Conservation (phyloP, 306 rosid species). For the Hippophae tibetana region DNA sequence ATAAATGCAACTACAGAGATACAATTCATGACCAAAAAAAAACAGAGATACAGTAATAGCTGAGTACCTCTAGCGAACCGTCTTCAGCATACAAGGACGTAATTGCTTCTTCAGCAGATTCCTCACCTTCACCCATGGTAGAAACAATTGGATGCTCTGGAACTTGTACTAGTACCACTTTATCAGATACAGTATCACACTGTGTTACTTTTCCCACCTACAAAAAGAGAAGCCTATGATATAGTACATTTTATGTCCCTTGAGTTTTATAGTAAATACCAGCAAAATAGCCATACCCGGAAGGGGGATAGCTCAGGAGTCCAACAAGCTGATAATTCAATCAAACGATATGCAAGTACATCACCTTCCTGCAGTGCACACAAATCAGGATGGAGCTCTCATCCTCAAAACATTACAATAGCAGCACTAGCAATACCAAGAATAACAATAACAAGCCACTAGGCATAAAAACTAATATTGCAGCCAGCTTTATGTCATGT, state of each 20-base stretch:
- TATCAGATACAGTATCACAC: slow-evolving; percentile 44
- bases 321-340: slow-evolving; percentile 83
- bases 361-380: slow-evolving; percentile 56
- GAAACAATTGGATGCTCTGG: slow-evolving; percentile 63
- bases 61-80: slow-evolving; percentile 76
- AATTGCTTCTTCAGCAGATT: slow-evolving; percentile 26
- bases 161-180: slow-evolving; percentile 47
- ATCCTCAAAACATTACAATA: slow-evolving; percentile 1
- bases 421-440: neutral
- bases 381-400: slow-evolving; percentile 5
- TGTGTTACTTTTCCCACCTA: slow-evolving; percentile 68
- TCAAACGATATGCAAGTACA: slow-evolving; percentile 70
- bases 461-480: neutral
- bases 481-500: neutral
- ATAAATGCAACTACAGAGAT: neutral
- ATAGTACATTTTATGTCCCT: slow-evolving; percentile 5
- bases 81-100: slow-evolving; percentile 54
- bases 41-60: neutral
- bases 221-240: slow-evolving; percentile 18
- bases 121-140: slow-evolving; percentile 39
- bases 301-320: slow-evolving; percentile 82
- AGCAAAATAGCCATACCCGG: slow-evolving; percentile 46
- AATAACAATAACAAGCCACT: neutral
- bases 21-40: neutral
- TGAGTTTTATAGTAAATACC: slow-evolving; percentile 13